Evolutionary conservation across 805 yeast genomes (phyloP), one percentile per base, ranked within the genome.

Genomic region (Pichia thaimueangensis): DNA sequence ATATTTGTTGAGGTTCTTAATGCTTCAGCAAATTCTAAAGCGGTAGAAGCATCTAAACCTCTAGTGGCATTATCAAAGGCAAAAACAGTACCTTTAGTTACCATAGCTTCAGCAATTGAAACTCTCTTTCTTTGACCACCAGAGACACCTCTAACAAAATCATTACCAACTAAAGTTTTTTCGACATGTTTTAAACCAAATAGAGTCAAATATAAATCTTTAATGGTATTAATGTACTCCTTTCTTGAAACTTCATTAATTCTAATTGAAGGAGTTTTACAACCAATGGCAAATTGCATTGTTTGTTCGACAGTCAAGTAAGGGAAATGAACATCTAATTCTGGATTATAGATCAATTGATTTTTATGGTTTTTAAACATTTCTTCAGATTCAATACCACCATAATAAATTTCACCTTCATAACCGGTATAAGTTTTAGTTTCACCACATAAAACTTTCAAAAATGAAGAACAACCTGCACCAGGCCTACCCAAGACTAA

Each of bases 51-150:
- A 30, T 33, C 45, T 20, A 37, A 33, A 60, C 86, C 86, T 62
- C 85, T 70, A 15, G 86, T 80, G 21, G 84, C 80, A 52, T 79
- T 80, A 63, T 79, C 86, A 75, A 80, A 79, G 48, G 82, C 76
- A 49, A 68, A 78, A 19, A 78, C 65, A 8, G 75, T 64, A 9
- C 74, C 79, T 42, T 73, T 67, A 54, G 73, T 65, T 27, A 74
- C 69, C 52, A 74, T 69, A 4, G 76, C 82, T 59, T 80, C 86
- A 4, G 81, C 85, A 52, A 80, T 72, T 4, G 84, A 77, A 22
- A 79, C 84, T 65, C 86, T 75, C 62, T 80, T 80, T 54, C 86
- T 66, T 64, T 80, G 83, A 63, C 86, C 86, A 55, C 86, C 86
- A 30, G 84, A 78, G 35, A 80, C 77, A 61, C 86, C 86, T 60